Conservation (phyloP, 2,329 filamentous ascomycete genomes). For the Tolypocladium cylindrosporum region DNA sequence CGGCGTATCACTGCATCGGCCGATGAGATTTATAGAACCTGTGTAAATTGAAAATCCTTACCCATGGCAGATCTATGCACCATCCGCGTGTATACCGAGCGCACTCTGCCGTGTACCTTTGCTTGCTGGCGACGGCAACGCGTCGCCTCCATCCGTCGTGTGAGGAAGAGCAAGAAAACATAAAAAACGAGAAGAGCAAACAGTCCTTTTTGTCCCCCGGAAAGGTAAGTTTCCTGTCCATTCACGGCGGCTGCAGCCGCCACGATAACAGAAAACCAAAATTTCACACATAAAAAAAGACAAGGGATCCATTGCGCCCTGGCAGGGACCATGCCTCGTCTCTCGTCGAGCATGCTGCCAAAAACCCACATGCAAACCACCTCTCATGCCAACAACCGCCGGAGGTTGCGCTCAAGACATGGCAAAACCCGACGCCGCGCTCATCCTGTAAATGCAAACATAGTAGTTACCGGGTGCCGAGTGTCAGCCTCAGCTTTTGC, state of each 20-base stretch:
- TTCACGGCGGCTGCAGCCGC: neutral
- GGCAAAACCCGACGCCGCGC: slow-evolving; percentile 4
- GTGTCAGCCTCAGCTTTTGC: slow-evolving; percentile 16
- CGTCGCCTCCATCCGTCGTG: neutral
- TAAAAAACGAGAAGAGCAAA: neutral
- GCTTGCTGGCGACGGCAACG: neutral
- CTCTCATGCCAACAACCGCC: neutral
- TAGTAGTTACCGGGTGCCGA: neutral
- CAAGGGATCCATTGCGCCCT: neutral
- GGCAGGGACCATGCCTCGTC: too few relatives aligned
- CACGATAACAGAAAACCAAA: neutral
- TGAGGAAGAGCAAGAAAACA: neutral
- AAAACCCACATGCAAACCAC: neutral
- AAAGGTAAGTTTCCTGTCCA: neutral
- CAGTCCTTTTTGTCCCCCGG: neutral
- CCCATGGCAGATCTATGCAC: neutral
- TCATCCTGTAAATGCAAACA: neutral
- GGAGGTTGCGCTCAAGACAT: neutral
- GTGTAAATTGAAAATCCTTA: neutral
- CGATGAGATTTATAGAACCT: neutral
- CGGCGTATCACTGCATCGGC: neutral
- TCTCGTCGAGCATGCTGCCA: neutral
- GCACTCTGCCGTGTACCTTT: neutral
- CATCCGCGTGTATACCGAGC: neutral
- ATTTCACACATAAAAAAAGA: neutral